Evolutionary conservation across 306 rosid genomes (phyloP).

Genomic region (Senna siamea): DNA sequence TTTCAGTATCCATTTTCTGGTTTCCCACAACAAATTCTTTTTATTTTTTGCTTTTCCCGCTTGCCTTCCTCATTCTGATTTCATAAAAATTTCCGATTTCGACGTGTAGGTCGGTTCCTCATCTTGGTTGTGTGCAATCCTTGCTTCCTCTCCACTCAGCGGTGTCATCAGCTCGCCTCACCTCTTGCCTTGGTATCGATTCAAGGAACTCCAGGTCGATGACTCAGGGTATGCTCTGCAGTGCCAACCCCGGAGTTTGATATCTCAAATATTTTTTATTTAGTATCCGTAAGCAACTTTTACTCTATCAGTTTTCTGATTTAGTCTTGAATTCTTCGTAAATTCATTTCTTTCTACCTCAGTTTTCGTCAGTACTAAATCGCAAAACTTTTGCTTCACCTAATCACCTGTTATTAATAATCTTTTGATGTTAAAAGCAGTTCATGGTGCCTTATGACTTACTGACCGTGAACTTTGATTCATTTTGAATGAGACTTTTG

Average conservation of each 20-base stretch:
- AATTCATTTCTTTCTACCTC: background rate
- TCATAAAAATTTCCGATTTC: background rate
- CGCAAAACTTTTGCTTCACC: background rate
- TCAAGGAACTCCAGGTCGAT: slow-evolving; percentile 74
- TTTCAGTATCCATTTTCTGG: background rate
- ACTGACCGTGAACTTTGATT: background rate
- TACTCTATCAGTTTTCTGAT: slow-evolving; percentile 21
- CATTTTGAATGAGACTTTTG: background rate
- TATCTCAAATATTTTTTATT: slow-evolving; percentile 61
- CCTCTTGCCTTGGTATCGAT: slow-evolving; percentile 88
- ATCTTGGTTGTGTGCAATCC: slow-evolving; percentile 71
- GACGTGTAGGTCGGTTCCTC: slow-evolving; percentile 41
- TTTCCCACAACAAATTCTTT: background rate
- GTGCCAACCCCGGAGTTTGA: slow-evolving; percentile 99
- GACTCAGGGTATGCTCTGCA: slow-evolving; percentile 98
- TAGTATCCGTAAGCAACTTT: slow-evolving; percentile 72
- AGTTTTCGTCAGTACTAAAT: background rate
- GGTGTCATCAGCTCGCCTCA: slow-evolving; percentile 89
- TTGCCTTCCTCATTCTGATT: background rate
- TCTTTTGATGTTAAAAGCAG: background rate
- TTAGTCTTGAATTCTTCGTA: background rate
- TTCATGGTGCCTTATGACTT: background rate
- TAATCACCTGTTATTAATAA: background rate
- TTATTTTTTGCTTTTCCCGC: background rate
- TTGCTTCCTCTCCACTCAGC: slow-evolving; percentile 85